phyloP scores from a whole-genome alignment of 805 yeast species.

The Torulaspora gathmanii region DNA sequence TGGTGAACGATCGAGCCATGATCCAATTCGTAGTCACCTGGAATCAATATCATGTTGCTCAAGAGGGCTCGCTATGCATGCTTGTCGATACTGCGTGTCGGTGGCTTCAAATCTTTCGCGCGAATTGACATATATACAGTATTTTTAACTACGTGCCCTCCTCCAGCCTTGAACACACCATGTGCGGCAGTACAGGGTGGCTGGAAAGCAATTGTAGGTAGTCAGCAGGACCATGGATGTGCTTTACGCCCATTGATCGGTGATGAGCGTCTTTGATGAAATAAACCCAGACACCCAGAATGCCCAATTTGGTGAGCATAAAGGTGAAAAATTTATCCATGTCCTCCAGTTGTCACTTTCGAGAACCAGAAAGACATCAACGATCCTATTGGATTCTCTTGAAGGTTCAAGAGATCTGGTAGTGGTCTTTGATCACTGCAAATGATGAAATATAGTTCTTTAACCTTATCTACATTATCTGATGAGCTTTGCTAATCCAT shows the following conservation, averaged over 20 bases:
- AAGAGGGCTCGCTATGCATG: too few relatives aligned
- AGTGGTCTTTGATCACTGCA: slow-evolving; percentile 2
- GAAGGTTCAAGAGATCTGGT: slow-evolving; percentile 5
- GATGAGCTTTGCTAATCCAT: slow-evolving; percentile 20
- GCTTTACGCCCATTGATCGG: too few relatives aligned
- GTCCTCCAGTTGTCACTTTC: neutral
- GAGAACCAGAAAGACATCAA: neutral
- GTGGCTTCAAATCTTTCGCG: too few relatives aligned
- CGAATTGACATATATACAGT: too few relatives aligned
- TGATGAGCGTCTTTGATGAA: neutral
- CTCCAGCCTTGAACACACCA: too few relatives aligned
- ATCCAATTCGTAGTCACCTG: too few relatives aligned
- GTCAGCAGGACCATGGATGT: too few relatives aligned
- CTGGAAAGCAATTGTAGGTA: too few relatives aligned
- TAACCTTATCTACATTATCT: slow-evolving; percentile 38
- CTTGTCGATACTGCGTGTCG: too few relatives aligned
- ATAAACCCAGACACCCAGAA: neutral
- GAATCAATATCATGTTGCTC: too few relatives aligned
- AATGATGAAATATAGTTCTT: slow-evolving; percentile 24
- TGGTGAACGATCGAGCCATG: neutral
- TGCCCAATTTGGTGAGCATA: neutral
- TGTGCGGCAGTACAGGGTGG: neutral
- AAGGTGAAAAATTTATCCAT: neutral
- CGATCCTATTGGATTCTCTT: neutral
- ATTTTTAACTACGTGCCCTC: too few relatives aligned